A percentile compares a stretch with the other conserved stretches of the same genome.
Evolutionary conservation across 2,329 filamentous ascomycete genomes (phyloP).

Genomic region (Epichloe brachyelytri): DNA sequence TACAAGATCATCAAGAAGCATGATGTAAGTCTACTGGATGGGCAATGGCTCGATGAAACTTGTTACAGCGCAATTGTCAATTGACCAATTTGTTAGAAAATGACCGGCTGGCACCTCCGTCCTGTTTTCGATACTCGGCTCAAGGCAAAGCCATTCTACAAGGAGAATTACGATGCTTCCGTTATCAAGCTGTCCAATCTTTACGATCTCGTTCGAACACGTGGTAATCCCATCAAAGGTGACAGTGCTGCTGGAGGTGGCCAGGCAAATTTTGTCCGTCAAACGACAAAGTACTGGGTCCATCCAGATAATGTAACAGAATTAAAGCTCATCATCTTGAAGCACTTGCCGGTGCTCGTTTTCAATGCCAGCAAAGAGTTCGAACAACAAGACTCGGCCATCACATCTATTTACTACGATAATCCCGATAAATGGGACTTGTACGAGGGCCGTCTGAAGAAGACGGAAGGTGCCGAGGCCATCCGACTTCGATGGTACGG

Average conservation of each 20-base stretch:
- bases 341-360: constrained; percentile 91
- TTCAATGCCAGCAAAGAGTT: constrained; percentile 98
- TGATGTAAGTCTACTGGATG: constrained; percentile 47
- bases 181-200: constrained; percentile 89
- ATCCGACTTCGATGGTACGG: constrained; percentile 96
- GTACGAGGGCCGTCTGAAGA: constrained; percentile 88
- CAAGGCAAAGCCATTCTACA: constrained; percentile 96
- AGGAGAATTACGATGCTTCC: constrained; percentile 95
- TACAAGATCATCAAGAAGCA: constrained; percentile 99
- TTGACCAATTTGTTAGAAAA: constrained; percentile 48
- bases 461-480: constrained; percentile 93
- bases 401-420: constrained; percentile 97
- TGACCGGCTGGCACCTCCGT: constrained; percentile 83
- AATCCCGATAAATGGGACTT: constrained; percentile 89
- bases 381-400: constrained; percentile 77
- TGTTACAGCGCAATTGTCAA: neutral
- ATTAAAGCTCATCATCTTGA: constrained; percentile 92
- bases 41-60: neutral
- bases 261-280: constrained; percentile 90
- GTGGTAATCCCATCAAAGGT: constrained; percentile 83
- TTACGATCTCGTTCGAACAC: constrained; percentile 86
- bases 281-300: constrained; percentile 99
- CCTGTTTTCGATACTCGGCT: constrained; percentile 92
- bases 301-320: constrained; percentile 98
- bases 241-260: constrained; percentile 82